These are phyloP conservation scores for Boletus tylopilopsis DNA, from an alignment of 768 basidiomycete genomes.

Conservation along the genomic window DNA sequence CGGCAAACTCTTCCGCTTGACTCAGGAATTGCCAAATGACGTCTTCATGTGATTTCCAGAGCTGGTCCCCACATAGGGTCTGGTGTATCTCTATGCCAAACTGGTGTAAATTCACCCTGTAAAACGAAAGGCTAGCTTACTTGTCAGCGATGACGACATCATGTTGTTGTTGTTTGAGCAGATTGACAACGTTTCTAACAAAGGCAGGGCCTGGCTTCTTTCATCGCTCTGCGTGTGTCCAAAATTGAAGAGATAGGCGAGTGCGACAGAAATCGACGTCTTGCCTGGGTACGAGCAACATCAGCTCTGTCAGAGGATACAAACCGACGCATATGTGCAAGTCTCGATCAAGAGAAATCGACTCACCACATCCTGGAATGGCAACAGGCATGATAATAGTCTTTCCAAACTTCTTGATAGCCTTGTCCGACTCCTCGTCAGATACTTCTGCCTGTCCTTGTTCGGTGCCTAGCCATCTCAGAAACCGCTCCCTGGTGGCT, in stretches of 20 bases:
- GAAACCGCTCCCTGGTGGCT: conserved; percentile 71
- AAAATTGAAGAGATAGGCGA: conserved; percentile 76
- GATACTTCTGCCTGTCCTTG: conserved; percentile 39
- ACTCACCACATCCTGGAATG: conserved; percentile 87
- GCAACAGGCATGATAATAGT: no score
- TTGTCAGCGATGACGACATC: conserved; percentile 92
- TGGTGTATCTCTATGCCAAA: conserved; percentile 86
- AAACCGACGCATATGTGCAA: no score
- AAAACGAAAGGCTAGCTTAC: conserved; percentile 40
- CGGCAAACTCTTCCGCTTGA: conserved; percentile 55
- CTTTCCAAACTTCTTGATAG: conserved; percentile 48
- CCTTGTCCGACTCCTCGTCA: conserved; percentile 20
- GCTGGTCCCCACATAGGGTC: conserved; percentile 58
- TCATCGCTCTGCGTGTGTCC: conserved; percentile 96
- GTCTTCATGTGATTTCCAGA: conserved; percentile 61
- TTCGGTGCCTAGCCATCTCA: conserved; percentile 58
- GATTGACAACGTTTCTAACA: conserved; percentile 61
- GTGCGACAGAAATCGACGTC: conserved; percentile 75
- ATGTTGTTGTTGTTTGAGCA: conserved; percentile 45
- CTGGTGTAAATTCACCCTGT: not conserved
- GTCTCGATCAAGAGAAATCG: no score
- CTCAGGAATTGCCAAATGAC: conserved; percentile 81
- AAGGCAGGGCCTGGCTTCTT: conserved; percentile 75
- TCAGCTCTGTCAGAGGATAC: not conserved
- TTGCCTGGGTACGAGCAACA: no score